phyloP scores from a whole-genome alignment of 805 yeast genomes.

The Kazachstania bromeliacearum region DNA sequence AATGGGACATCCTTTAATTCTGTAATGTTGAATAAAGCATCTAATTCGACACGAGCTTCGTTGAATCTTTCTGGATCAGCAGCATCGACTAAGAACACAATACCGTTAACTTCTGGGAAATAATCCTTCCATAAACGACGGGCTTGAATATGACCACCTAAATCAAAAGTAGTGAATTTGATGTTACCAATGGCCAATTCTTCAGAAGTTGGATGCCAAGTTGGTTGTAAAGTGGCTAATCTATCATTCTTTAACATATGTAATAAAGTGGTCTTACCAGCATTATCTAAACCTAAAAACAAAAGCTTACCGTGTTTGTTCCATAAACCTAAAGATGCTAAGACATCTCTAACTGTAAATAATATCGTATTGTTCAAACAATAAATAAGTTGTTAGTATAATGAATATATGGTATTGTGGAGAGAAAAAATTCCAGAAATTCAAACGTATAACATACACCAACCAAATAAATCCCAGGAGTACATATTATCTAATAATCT shows the following conservation, averaged over 20 bases:
- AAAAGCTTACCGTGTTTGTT: conserved; percentile 94
- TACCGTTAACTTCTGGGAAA: conserved; percentile 98
- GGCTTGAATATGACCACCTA: conserved; percentile 98
- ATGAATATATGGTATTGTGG: neutral
- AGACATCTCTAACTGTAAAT: conserved; percentile 53
- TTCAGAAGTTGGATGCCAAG: conserved; percentile 97
- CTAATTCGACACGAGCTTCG: conserved; percentile 92
- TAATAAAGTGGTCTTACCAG: conserved; percentile 88
- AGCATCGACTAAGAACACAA: conserved; percentile 91
- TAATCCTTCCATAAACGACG: conserved; percentile 99
- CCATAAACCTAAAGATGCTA: conserved; percentile 73
- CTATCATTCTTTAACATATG: conserved; percentile 91
- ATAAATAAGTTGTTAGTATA: neutral
- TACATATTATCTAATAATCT: conserved; percentile 8
- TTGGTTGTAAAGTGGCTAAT: conserved; percentile 94
- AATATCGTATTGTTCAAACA: no score
- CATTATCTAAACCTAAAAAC: conserved; percentile 94
- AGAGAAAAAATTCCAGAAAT: no score
- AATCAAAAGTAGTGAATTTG: conserved; percentile 93
- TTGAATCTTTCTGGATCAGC: conserved; percentile 94
- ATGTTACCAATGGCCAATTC: conserved; percentile 95
- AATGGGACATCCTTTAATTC: conserved; percentile 87
- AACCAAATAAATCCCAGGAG: conserved; percentile 29
- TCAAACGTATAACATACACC: conserved; percentile 23
- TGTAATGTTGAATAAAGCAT: conserved; percentile 84